These are phyloP conservation scores for Brassica napus DNA, from an alignment of 345 rosid species.

Conservation along the genomic window DNA sequence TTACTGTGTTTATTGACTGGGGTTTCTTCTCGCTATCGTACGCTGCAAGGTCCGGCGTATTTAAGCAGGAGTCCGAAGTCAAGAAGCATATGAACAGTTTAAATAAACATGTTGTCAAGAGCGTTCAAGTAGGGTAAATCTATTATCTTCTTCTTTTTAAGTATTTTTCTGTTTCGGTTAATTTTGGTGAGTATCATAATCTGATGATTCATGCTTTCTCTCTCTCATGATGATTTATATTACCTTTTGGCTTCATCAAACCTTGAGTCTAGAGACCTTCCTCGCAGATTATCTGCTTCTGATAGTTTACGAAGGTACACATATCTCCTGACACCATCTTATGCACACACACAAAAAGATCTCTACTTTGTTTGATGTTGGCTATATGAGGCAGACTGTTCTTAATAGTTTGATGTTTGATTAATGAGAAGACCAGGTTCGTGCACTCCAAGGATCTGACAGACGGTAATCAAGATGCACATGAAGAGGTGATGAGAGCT, in stretches of 20 bases:
- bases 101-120: slow-evolving; percentile 82
- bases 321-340: not conserved
- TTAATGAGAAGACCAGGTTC: slow-evolving; percentile 52
- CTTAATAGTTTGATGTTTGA: slow-evolving; percentile 17
- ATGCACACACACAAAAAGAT: not conserved
- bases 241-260: slow-evolving; percentile 41
- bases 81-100: slow-evolving; percentile 81
- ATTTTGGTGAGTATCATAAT: slow-evolving; percentile 5
- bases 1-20: not conserved
- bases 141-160: slow-evolving; percentile 1
- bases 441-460: slow-evolving; percentile 71
- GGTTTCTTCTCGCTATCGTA: slow-evolving; percentile 47
- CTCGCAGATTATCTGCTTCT: too few relatives aligned
- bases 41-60: slow-evolving; percentile 61
- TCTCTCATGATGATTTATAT: too few relatives aligned
- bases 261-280: slow-evolving; percentile 48
- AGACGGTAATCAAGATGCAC: slow-evolving; percentile 59
- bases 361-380: slow-evolving; percentile 16
- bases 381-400: not conserved
- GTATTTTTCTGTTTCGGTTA: slow-evolving; percentile 22
- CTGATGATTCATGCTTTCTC: slow-evolving; percentile 16
- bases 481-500: slow-evolving; percentile 75
- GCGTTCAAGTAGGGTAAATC: slow-evolving; percentile 58
- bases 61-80: slow-evolving; percentile 71
- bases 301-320: slow-evolving; percentile 77